Evolutionary conservation across 2,329 filamentous ascomycete species (phyloP).

Genomic region (Aureobasidium mangrovei): DNA sequence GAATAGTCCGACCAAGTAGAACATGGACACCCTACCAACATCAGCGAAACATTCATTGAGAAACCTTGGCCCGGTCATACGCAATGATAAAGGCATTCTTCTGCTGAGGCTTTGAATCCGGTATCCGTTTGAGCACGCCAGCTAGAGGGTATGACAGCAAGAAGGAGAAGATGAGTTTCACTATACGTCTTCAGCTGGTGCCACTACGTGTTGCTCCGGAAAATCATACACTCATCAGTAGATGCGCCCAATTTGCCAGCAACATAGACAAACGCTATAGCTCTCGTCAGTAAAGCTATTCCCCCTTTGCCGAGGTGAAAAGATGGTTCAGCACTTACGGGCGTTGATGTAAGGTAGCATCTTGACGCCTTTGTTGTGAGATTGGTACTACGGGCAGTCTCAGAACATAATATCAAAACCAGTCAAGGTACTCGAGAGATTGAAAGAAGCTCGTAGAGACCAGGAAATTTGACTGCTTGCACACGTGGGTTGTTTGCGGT

Average conservation of each 20-base stretch:
- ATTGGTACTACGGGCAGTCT: not conserved
- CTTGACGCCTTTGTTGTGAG: not conserved
- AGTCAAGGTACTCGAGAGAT: not conserved
- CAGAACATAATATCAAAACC: not conserved
- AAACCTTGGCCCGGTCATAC: slow-evolving; percentile 37
- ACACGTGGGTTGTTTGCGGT: slow-evolving; percentile 1
- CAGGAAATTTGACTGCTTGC: slow-evolving; percentile 1
- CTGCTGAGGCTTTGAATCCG: slow-evolving; percentile 69
- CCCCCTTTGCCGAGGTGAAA: not conserved
- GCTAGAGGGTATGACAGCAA: slow-evolving; percentile 88
- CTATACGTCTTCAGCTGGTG: slow-evolving; percentile 40
- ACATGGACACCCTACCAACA: slow-evolving; percentile 59
- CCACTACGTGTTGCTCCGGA: not conserved
- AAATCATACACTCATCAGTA: slow-evolving; percentile 51
- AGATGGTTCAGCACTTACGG: slow-evolving; percentile 37
- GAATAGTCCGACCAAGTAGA: slow-evolving; percentile 90
- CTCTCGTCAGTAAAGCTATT: slow-evolving; percentile 15
- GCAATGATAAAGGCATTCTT: slow-evolving; percentile 84
- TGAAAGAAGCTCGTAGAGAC: not conserved
- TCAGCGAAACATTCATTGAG: slow-evolving; percentile 15
- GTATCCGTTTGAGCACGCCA: slow-evolving; percentile 78
- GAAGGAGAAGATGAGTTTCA: slow-evolving; percentile 88
- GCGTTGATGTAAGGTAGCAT: slow-evolving; percentile 59
- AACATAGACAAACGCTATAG: slow-evolving; percentile 52
- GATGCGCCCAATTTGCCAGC: slow-evolving; percentile 52